phyloP scores from a whole-genome alignment of 2,329 filamentous ascomycete species.

The Coleophoma cylindrospora region DNA sequence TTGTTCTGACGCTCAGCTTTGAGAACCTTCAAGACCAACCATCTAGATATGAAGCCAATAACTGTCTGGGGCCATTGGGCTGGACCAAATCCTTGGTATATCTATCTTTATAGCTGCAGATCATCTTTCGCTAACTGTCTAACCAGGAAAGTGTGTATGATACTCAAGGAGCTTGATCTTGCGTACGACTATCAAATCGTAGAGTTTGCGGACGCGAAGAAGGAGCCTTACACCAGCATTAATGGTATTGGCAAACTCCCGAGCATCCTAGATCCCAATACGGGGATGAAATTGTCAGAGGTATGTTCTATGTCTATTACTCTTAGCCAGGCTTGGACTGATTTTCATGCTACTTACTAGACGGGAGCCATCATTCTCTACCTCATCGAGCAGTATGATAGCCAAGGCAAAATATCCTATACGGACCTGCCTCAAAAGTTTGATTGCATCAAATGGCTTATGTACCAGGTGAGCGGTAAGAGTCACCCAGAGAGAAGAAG shows the following conservation, averaged over 20 bases:
- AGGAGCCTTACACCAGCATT: conserved; percentile 26
- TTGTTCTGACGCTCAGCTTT: too few relatives aligned
- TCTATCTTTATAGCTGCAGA: too few relatives aligned
- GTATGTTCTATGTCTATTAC: neutral
- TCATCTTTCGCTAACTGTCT: too few relatives aligned
- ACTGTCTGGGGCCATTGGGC: too few relatives aligned
- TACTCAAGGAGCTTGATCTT: conserved; percentile 33
- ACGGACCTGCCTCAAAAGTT: neutral
- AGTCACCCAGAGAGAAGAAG: neutral
- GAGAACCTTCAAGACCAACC: too few relatives aligned
- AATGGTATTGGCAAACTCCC: conserved; percentile 21
- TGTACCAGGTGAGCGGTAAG: conserved; percentile 26
- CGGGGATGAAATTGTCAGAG: conserved; percentile 23
- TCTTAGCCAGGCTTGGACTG: neutral
- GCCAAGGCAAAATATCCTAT: conserved; percentile 15
- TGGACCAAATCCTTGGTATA: too few relatives aligned
- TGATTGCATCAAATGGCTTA: conserved; percentile 19
- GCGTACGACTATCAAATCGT: conserved; percentile 30
- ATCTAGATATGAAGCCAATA: too few relatives aligned
- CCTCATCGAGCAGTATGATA: conserved; percentile 33
- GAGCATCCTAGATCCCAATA: conserved; percentile 29
- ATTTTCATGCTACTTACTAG: conserved; percentile 15
- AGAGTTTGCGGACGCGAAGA: conserved; percentile 33
- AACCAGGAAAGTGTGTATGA: too few relatives aligned
- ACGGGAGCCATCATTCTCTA: conserved; percentile 37